Evolutionary conservation across 306 rosid genomes (phyloP).

Genomic region (Begonia masoniana): DNA sequence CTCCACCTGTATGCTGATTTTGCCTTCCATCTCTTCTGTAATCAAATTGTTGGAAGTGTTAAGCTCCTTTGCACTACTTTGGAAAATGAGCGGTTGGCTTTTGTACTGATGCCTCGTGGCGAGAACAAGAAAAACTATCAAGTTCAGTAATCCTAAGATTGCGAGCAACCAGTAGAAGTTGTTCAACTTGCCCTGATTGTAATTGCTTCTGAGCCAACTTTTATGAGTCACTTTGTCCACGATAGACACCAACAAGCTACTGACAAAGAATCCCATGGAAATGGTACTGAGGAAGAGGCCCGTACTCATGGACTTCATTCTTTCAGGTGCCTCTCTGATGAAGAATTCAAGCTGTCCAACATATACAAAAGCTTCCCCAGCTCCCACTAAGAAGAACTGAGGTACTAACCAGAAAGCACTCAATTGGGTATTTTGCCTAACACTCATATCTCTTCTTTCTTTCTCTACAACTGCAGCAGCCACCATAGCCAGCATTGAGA

Average conservation of each 20-base stretch:
- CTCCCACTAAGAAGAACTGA: conserved; percentile 68
- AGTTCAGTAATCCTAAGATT: conserved; percentile 44
- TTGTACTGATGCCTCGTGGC: conserved; percentile 72
- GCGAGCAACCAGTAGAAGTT: conserved; percentile 76
- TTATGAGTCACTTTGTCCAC: conserved; percentile 62
- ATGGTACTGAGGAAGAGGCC: conserved; percentile 77
- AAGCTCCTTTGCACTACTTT: conserved; percentile 35
- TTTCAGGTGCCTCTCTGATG: conserved; percentile 72
- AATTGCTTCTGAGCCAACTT: conserved; percentile 62
- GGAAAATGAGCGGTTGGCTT: conserved; percentile 16
- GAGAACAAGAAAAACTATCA: conserved; percentile 43
- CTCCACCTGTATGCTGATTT: conserved; percentile 21
- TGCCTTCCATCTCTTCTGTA: conserved; percentile 24
- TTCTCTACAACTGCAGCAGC: conserved; percentile 56
- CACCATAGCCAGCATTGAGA: conserved; percentile 61
- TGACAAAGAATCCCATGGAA: conserved; percentile 66
- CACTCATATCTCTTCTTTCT: conserved; percentile 3
- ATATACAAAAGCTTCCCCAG: conserved; percentile 76
- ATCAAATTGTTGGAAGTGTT: conserved; percentile 24
- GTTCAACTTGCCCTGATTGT: conserved; percentile 45
- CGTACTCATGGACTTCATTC: conserved; percentile 91
- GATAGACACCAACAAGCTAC: conserved; percentile 51
- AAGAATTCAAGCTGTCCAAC: conserved; percentile 79
- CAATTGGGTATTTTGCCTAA: neutral
- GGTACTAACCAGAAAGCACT: conserved; percentile 77